Evolutionary conservation across 2,329 filamentous ascomycete species (phyloP), one percentile per base, ranked within the genome.

Genomic region (Gnomoniopsis sp.): DNA sequence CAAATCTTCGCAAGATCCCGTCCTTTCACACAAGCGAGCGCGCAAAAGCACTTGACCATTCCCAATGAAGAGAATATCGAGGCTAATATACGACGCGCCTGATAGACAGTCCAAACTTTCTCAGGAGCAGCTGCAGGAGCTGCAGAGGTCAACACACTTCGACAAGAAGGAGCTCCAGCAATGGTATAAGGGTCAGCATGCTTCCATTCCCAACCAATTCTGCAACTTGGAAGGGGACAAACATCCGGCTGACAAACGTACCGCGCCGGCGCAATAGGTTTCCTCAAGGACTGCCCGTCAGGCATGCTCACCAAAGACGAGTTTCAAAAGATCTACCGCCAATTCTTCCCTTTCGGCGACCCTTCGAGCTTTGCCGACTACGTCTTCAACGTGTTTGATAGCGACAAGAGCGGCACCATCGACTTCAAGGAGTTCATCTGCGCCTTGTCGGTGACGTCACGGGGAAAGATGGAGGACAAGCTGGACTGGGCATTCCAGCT

Each of bases 371-470:
- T 99, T 73, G 95, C 95, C 72, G 93, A 98, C 77, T 98, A 98
- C 74, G 95, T 99, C 63, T 99, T 99, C 80, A 96, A 97, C 68
- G 95, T 99, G 43, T 99, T 99, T 74, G 95, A 99, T 75, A 90
- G 91, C 71, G 95, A 99, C 77, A 96, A 96, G 71, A 96, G 91
- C 48, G 95, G 95, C 65, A 93, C 90, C 67, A 99, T 99, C 72
- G 95, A 99, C 78, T 99, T 99, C 78, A 98, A 98, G 75, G 95
- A 99, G 77, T 99, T 99, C 77, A 99, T 99, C 76, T 97, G 93
- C 78, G 95, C 95, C 30, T 79, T 99, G 64, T 96, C 91, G 75
- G 93, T 99, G 70, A 99, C 95, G 53, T 96, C 91, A 76, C 87
- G 95, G 67, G 95, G 95, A 71, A 96, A 96, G 81, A 96, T 98